phyloP scores from a whole-genome alignment of 1,284 basidiomycete species.

The Fomitopsis schrenkii region DNA sequence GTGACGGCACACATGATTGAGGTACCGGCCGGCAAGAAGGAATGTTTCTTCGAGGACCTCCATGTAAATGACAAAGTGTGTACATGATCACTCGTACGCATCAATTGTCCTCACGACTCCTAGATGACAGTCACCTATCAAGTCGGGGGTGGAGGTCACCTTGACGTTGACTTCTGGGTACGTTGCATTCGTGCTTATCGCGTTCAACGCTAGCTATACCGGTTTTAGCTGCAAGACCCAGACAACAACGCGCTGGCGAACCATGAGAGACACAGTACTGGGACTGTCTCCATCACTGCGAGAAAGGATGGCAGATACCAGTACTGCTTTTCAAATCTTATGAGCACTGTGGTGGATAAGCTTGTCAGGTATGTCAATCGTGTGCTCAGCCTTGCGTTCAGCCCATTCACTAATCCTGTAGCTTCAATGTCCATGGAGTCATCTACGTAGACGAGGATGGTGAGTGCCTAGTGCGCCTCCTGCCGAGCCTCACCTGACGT shows the following conservation, averaged over 20 bases:
- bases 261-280: slow-evolving; percentile 85
- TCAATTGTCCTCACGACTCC: slow-evolving; percentile 3
- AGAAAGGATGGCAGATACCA: slow-evolving; percentile 84
- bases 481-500: not conserved
- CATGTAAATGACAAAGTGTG: slow-evolving; percentile 89
- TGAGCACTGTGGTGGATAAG: slow-evolving; percentile 94
- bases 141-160: slow-evolving; percentile 93
- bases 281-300: slow-evolving; percentile 86
- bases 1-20: slow-evolving; percentile 66
- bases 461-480: slow-evolving; percentile 26
- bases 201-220: not conserved
- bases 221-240: slow-evolving; percentile 73
- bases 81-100: not conserved
- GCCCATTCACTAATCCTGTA: slow-evolving; percentile 28
- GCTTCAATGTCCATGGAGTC: slow-evolving; percentile 98
- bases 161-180: slow-evolving; percentile 97
- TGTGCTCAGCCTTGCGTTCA: slow-evolving; percentile 6
- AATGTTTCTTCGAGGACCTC: slow-evolving; percentile 98
- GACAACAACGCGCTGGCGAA: slow-evolving; percentile 66
- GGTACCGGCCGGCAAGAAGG: slow-evolving; percentile 76
- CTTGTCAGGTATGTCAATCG: slow-evolving; percentile 70
- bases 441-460: slow-evolving; percentile 90
- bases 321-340: slow-evolving; percentile 98
- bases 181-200: slow-evolving; percentile 20
- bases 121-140: slow-evolving; percentile 99